Conservation (phyloP, 2,329 filamentous ascomycete species). For the Lachnellula arida region DNA sequence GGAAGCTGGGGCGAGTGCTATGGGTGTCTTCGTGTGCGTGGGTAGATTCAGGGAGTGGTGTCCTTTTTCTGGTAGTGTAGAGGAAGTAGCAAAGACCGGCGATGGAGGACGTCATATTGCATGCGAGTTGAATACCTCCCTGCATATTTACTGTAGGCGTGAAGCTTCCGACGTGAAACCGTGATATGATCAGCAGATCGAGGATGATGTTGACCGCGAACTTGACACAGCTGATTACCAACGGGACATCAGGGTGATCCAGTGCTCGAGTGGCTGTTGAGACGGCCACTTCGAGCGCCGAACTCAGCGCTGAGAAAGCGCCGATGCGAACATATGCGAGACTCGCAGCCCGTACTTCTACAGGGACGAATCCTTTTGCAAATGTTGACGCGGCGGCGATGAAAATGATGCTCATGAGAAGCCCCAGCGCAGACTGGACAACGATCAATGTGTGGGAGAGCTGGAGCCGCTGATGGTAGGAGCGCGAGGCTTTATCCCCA, state of each 20-base stretch:
- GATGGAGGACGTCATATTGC: slow-evolving; percentile 51
- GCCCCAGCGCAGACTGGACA: slow-evolving; percentile 53
- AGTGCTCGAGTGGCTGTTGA: slow-evolving; percentile 58
- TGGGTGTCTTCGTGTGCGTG: slow-evolving; percentile 4
- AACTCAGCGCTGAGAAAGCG: slow-evolving; percentile 57
- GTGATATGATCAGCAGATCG: slow-evolving; percentile 62
- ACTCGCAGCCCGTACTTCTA: slow-evolving; percentile 49
- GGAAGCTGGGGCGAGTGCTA: slow-evolving; percentile 35
- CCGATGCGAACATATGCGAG: slow-evolving; percentile 61
- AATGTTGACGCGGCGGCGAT: slow-evolving; percentile 49
- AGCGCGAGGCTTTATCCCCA: slow-evolving; percentile 55
- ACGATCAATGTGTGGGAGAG: slow-evolving; percentile 60
- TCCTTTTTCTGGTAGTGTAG: slow-evolving; percentile 18
- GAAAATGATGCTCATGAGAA: slow-evolving; percentile 57
- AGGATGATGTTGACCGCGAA: slow-evolving; percentile 63
- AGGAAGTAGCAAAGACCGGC: slow-evolving; percentile 58
- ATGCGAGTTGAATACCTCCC: slow-evolving; percentile 57
- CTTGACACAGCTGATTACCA: slow-evolving; percentile 60
- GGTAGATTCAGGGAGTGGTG: slow-evolving; percentile 2
- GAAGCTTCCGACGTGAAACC: slow-evolving; percentile 52
- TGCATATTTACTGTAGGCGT: slow-evolving; percentile 59
- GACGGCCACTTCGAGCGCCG: slow-evolving; percentile 59
- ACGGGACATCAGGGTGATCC: slow-evolving; percentile 64
- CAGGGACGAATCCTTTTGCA: slow-evolving; percentile 58
- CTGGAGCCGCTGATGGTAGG: slow-evolving; percentile 45